Evolutionary conservation across 1,139 yeast species (phyloP), one percentile per base, ranked within the genome.

Genomic region (Martiniozyma asiatica): DNA sequence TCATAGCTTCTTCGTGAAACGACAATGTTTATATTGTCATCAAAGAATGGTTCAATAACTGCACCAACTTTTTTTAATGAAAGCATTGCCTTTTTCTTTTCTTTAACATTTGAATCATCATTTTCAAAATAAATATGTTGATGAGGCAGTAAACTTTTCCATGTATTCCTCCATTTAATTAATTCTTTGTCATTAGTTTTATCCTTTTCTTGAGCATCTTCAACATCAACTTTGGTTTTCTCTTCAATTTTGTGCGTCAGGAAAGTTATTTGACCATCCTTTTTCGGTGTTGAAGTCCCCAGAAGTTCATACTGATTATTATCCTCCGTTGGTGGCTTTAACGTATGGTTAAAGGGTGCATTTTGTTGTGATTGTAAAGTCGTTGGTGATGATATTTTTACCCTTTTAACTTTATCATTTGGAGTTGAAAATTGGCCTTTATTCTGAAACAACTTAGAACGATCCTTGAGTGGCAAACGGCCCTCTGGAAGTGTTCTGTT

Each of bases 91-190:
- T 65, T 56, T 47, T 68, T 64, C 47, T 69, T 62, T 43, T 73
- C 73, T 37, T 65, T 51, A 30, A 61, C 51, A 36, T 60, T 65
- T 7, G 61, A 63, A 26, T 84, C 93, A 26, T 41, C 50, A 22
- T 71, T 66, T 52, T 85, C 96, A 50, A 87, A 84, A 52, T 81
- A 89, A 14, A 84, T 79, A 18, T 70, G 69, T 19, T 87, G 70
- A 34, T 66, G 73, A 27, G 67, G 66, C 80, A 87, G 75, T 41
- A 82, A 80, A 36, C 65, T 64, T 33, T 74, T 63, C 95, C 96
- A 87, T 34, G 77, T 73, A 30, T 63, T 63, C 48, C 81, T 87
- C 97, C 97, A 87, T 41, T 65, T 68, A 31, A 59, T 56, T 32
- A 77, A 52, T 39, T 76, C 82, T 15, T 41, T 43, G 14, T 54